Base-by-base conservation (phyloP, 805 yeast genomes). In the Torulaspora microellipsoides region DNA sequence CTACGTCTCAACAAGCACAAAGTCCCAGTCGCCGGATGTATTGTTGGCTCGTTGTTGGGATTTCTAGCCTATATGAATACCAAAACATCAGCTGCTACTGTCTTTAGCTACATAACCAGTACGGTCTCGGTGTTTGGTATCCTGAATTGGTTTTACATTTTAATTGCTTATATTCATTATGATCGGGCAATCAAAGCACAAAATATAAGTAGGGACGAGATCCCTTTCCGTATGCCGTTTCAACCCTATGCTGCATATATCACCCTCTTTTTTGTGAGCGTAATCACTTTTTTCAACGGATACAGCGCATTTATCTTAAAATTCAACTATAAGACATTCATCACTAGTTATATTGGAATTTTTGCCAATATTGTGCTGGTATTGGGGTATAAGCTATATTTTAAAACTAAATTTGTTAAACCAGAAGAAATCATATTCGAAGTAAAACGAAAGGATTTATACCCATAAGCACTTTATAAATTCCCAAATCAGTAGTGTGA, bases 61-160 rank as follows among this genome's bases (percentile, higher is more conserved):
- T 67, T 69, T 40, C 65, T 77, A 44, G 62, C 78, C 1, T 76
- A 70, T 58, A 64, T 79, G 59, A 77, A 77, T 50, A 71, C 68
- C 25, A 73, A 80, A 3, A 64, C 70, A 11, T 62, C 72, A 6
- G 65, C 82, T 0, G 52, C 76, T 3, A 51, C 60, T 34, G 84
- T 76, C 11, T 80, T 80, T 62, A 67, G 72, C n/a, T 80, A 84
- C 83, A 70, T 80, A 40, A 69, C 81, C 14, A 80, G 79, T 55
- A 73, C 80, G 46, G 69, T 78, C 15, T 78, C 83, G 23, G 72
- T 78, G 38, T 76, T 81, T 4, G 83, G 83, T 4, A 77, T 79
- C 56, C 58, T 78, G 32, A 70, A 79, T 14, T 78, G 83, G 84
- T 54, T 77, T 30, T 64, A 71, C 36, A 70, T 76, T 30, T 56